phyloP scores from a whole-genome alignment of 2,329 filamentous ascomycete genomes.

The Fusarium sp. region DNA sequence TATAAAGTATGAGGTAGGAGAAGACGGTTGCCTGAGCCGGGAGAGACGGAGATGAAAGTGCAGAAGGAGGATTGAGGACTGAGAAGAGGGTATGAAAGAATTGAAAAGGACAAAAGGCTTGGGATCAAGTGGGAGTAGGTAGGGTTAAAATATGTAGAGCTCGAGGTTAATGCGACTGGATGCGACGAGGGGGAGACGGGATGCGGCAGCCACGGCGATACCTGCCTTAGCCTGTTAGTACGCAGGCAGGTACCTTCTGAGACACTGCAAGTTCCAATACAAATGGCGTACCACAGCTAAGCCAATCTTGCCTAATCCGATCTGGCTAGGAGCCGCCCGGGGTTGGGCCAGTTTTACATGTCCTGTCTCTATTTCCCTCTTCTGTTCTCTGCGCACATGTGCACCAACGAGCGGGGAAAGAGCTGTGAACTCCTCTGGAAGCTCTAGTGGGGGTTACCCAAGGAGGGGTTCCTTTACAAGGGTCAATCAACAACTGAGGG shows the following conservation, averaged over 20 bases:
- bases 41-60: slow-evolving; percentile 5
- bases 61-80: slow-evolving; percentile 11
- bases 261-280: slow-evolving; percentile 19
- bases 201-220: slow-evolving; percentile 32
- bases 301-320: slow-evolving; percentile 19
- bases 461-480: slow-evolving; percentile 32
- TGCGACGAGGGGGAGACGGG: slow-evolving; percentile 21
- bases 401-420: slow-evolving; percentile 36
- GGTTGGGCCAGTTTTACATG: slow-evolving; percentile 33
- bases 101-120: slow-evolving; percentile 17
- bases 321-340: slow-evolving; percentile 14
- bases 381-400: slow-evolving; percentile 24
- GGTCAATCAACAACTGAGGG: slow-evolving; percentile 35
- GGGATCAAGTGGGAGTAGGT: slow-evolving; percentile 36
- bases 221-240: slow-evolving; percentile 14
- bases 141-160: slow-evolving; percentile 40
- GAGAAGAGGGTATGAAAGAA: slow-evolving; percentile 10
- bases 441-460: slow-evolving; percentile 34
- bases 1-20: slow-evolving; percentile 15
- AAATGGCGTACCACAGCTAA: background rate
- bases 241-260: slow-evolving; percentile 21
- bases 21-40: slow-evolving; percentile 2
- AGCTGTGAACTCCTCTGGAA: slow-evolving; percentile 16
- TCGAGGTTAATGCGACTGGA: slow-evolving; percentile 35
- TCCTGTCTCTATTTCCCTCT: slow-evolving; percentile 22